Evolutionary conservation across 148 eudicot species (phyloP).

Genomic region (Rhododendron henanense): DNA sequence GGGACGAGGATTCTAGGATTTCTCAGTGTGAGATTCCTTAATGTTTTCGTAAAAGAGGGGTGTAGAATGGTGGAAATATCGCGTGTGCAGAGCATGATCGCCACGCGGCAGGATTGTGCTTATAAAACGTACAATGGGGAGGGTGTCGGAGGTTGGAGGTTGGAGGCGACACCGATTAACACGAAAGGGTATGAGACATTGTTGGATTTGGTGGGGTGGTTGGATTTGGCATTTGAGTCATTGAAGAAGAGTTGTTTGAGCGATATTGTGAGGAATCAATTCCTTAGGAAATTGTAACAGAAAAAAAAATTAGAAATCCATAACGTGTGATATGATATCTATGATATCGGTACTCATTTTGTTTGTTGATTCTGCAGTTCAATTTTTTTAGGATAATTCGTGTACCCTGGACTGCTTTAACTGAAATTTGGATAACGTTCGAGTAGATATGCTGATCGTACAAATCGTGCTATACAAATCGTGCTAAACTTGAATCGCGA

Average conservation of each 20-base stretch:
- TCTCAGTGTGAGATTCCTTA: conserved; percentile 58
- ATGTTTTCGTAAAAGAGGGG: conserved; percentile 62
- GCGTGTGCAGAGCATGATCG: conserved; percentile 75
- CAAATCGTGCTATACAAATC: too few species aligned
- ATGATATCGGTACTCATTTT: too few species aligned
- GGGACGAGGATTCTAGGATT: conserved; percentile 34
- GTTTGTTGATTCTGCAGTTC: too few species aligned
- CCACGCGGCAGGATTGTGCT: conserved; percentile 68
- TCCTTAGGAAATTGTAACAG: not conserved
- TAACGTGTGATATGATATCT: too few species aligned
- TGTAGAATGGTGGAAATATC: conserved; percentile 82
- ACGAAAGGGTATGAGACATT: conserved; percentile 86
- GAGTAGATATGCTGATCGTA: too few species aligned
- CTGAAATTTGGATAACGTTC: too few species aligned
- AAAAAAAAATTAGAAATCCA: too few species aligned
- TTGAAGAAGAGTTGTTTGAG: conserved; percentile 80
- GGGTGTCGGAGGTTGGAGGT: conserved; percentile 45
- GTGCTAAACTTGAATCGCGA: too few species aligned
- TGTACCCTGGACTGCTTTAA: too few species aligned
- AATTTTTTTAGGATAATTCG: too few species aligned
- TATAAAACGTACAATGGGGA: conserved; percentile 62
- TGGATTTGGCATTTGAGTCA: conserved; percentile 71
- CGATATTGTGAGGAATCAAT: conserved; percentile 58
- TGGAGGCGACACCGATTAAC: conserved; percentile 66
- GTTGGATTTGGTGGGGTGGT: conserved; percentile 70